phyloP scores from a whole-genome alignment of 2,329 filamentous ascomycete genomes.

The Emericellopsis atlantica region DNA sequence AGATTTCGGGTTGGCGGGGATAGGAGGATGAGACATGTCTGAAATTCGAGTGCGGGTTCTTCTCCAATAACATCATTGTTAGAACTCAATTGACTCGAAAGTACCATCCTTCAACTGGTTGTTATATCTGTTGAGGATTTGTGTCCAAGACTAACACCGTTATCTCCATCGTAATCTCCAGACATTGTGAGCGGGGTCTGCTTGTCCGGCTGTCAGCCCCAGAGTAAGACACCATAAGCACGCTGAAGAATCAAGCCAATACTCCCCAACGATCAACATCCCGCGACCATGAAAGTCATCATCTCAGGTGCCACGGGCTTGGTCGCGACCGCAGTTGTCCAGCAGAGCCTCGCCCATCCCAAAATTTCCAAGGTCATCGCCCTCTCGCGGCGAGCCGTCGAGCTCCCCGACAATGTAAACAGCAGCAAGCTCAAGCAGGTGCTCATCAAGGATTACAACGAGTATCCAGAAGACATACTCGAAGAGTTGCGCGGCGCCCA shows the following conservation, averaged over 20 bases:
- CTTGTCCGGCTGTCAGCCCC: too few species aligned
- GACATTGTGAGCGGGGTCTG: too few species aligned
- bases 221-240: too few species aligned
- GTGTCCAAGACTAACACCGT: too few species aligned
- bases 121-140: too few species aligned
- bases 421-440: slow-evolving; percentile 24
- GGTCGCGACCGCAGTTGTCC: slow-evolving; percentile 23
- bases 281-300: slow-evolving; percentile 26
- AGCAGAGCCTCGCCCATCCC: neutral
- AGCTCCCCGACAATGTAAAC: slow-evolving; percentile 13
- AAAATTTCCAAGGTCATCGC: slow-evolving; percentile 23
- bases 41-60: too few species aligned
- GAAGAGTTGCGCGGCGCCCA: slow-evolving; percentile 24
- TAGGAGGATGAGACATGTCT: neutral
- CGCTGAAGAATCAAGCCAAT: too few species aligned
- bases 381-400: slow-evolving; percentile 20
- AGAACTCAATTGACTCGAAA: too few species aligned
- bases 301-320: slow-evolving; percentile 28
- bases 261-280: too few species aligned
- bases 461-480: slow-evolving; percentile 25
- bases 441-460: slow-evolving; percentile 22
- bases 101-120: too few species aligned
- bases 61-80: too few species aligned
- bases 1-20: slow-evolving; percentile 18
- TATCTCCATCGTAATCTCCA: too few species aligned